Evolutionary conservation across 345 rosid genomes (phyloP).

Genomic region (Aquilaria sinensis): DNA sequence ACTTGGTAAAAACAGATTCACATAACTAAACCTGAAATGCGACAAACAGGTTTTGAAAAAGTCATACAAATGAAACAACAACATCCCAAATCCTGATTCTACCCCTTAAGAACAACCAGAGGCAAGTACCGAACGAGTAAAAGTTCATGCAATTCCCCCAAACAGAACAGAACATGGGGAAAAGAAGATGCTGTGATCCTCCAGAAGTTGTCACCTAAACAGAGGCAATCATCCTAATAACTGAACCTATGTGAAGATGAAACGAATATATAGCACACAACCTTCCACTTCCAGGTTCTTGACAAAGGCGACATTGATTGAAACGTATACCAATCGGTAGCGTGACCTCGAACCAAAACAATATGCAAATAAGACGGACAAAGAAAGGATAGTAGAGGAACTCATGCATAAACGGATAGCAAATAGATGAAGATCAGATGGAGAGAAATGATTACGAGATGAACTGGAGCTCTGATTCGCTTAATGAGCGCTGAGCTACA

Average conservation of each 20-base stretch:
- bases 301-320: not conserved
- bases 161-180: no score
- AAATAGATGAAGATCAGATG: constrained; percentile 6
- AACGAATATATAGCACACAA: not conserved
- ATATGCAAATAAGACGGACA: constrained; percentile 1
- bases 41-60: no score
- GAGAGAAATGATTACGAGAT: constrained; percentile 50
- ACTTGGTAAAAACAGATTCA: no score
- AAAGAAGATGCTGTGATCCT: not conserved
- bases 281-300: constrained; percentile 2
- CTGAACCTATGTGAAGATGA: no score
- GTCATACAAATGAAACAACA: not conserved
- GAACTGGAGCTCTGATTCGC: constrained; percentile 92
- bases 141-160: no score
- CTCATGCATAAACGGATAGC: not conserved
- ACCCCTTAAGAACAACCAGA: not conserved
- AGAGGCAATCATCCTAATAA: no score
- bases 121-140: not conserved
- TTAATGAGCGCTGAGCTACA: constrained; percentile 71
- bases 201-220: not conserved
- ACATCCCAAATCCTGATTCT: constrained; percentile 18
- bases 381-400: not conserved
- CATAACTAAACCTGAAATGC: no score
- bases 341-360: not conserved
- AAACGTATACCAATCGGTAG: no score